Evolutionary conservation across 495 filamentous ascomycete genomes (phyloP).

Genomic region (Penicillium manginii): DNA sequence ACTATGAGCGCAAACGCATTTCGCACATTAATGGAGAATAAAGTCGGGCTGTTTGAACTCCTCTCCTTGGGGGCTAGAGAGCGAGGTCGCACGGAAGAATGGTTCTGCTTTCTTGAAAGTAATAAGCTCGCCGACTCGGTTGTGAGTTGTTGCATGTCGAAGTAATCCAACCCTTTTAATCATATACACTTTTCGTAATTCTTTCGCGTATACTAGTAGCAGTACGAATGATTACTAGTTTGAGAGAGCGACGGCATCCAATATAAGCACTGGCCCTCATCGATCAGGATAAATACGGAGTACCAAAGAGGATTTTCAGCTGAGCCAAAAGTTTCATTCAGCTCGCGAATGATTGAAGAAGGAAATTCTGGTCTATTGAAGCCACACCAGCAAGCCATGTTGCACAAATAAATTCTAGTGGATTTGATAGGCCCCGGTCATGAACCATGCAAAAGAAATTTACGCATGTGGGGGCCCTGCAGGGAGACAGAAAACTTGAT

Average conservation of each 20-base stretch:
- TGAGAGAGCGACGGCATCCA: neutral
- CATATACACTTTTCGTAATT: neutral
- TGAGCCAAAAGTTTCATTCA: neutral
- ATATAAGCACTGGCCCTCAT: neutral
- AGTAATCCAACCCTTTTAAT: neutral
- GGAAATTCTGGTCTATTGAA: neutral
- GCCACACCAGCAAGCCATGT: neutral
- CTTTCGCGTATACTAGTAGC: too few relatives aligned
- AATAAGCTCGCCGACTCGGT: neutral
- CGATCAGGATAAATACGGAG: neutral
- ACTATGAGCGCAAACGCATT: conserved; percentile 10
- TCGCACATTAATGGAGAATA: conserved; percentile 11
- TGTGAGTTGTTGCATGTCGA: neutral
- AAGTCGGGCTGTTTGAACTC: neutral
- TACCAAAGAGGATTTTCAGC: neutral
- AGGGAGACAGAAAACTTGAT: neutral
- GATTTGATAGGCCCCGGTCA: neutral
- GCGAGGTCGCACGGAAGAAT: neutral
- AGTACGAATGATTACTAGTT: too few relatives aligned
- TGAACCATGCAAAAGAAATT: neutral
- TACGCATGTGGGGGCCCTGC: neutral
- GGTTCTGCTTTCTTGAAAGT: neutral
- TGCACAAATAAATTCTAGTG: neutral
- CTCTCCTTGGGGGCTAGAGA: neutral
- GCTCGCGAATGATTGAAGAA: neutral